These are phyloP conservation scores for Coniferiporia weirii DNA, from an alignment of 1,284 basidiomycete genomes.

Conservation along the genomic window DNA sequence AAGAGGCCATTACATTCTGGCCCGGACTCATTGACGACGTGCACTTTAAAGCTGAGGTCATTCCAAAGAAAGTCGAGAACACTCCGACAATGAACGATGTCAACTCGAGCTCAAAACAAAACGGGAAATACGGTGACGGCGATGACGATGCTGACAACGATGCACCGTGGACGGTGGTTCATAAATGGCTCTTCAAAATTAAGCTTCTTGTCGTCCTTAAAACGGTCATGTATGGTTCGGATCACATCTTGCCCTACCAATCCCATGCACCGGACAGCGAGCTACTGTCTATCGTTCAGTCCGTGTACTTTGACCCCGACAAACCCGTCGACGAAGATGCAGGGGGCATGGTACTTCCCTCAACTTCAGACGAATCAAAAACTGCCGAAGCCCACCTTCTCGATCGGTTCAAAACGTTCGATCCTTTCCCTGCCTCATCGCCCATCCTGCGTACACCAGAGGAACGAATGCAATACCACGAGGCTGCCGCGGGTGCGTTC, in stretches of 20 bases:
- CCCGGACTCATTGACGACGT: constrained; percentile 62
- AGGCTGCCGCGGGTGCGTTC: constrained; percentile 52
- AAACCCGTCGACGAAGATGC: not conserved
- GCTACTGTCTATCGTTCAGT: constrained; percentile 44
- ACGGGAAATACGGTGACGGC: not conserved
- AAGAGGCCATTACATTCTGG: constrained; percentile 58
- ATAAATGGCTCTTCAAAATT: constrained; percentile 55
- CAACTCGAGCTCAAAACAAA: not conserved
- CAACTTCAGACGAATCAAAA: constrained; percentile 24
- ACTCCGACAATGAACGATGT: not conserved
- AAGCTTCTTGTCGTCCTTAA: constrained; percentile 55
- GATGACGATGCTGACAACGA: constrained; percentile 1
- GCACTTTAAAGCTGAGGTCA: constrained; percentile 38
- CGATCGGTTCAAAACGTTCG: constrained; percentile 16
- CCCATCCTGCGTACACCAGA: not conserved
- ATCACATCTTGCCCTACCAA: constrained; percentile 64
- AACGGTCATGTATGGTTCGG: constrained; percentile 42
- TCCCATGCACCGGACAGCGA: constrained; percentile 49
- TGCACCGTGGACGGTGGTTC: constrained; percentile 51
- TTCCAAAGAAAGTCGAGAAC: not conserved
- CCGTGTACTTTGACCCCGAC: constrained; percentile 31
- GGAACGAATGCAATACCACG: constrained; percentile 7
- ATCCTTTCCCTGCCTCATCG: constrained; percentile 1
- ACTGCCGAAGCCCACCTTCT: constrained; percentile 24
- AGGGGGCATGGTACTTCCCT: constrained; percentile 36